Conservation (phyloP, 768 basidiomycete species). For the Tylopilus rubrobrunneus region DNA sequence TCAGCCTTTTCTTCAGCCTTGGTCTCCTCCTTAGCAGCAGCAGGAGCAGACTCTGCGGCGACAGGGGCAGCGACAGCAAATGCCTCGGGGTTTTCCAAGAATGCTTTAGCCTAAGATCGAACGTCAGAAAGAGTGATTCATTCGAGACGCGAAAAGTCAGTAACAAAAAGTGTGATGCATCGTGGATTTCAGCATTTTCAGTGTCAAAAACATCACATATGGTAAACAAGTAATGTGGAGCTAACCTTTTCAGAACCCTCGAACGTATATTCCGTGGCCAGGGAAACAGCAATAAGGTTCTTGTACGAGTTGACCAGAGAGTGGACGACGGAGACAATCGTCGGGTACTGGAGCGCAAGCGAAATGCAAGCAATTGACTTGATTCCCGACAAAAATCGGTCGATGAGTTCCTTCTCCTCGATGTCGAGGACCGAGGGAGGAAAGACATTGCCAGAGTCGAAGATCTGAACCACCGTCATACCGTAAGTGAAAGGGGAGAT, state of each 20-base stretch:
- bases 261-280: slow-evolving; percentile 92
- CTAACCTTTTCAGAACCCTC: slow-evolving; percentile 90
- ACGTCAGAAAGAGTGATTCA: slow-evolving; percentile 4
- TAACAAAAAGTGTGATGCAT: slow-evolving; percentile 32
- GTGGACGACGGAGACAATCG: slow-evolving; percentile 89
- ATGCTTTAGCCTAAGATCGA: slow-evolving; percentile 76
- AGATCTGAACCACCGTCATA: slow-evolving; percentile 98
- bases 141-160: slow-evolving; percentile 22
- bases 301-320: slow-evolving; percentile 99
- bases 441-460: slow-evolving; percentile 91
- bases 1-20: slow-evolving; percentile 73
- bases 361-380: slow-evolving; percentile 96
- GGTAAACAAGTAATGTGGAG: slow-evolving; percentile 6
- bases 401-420: slow-evolving; percentile 85
- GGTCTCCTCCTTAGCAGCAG: slow-evolving; percentile 55
- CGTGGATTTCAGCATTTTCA: slow-evolving; percentile 79
- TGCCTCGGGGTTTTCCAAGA: slow-evolving; percentile 97
- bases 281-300: slow-evolving; percentile 87
- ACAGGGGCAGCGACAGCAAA: slow-evolving; percentile 80
- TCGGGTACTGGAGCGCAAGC: slow-evolving; percentile 93
- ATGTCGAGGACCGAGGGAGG: slow-evolving; percentile 87
- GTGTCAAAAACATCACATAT: slow-evolving; percentile 38
- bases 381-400: slow-evolving; percentile 89
- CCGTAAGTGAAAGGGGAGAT: slow-evolving; percentile 99
- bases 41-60: slow-evolving; percentile 48